A percentile compares a stretch with the other conserved stretches of the same genome.
Conservation (phyloP, 352 stramenopile genomes). For the Phytopythium cucurbitacearum region DNA sequence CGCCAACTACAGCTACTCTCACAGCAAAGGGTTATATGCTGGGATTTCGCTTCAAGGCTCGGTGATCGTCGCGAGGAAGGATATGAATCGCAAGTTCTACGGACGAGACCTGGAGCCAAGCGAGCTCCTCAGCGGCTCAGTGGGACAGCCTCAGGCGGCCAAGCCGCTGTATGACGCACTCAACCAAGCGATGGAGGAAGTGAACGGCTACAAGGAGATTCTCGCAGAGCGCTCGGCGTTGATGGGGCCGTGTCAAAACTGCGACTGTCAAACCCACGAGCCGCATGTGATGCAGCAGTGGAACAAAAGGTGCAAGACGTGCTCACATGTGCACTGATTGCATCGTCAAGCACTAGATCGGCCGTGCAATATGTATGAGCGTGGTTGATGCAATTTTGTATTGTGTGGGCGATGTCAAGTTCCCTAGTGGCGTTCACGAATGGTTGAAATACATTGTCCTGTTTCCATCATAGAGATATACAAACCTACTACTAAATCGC, state of each 20-base stretch:
- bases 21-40: constrained; percentile 88
- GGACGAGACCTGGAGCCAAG: constrained; percentile 50
- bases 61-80: constrained; percentile 73
- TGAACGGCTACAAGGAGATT: constrained; percentile 35
- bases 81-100: constrained; percentile 93
- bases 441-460: too few species aligned
- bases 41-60: constrained; percentile 88
- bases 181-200: constrained; percentile 31
- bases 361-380: neutral
- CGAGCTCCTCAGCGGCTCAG: constrained; percentile 35
- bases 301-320: constrained; percentile 67
- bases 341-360: constrained; percentile 1
- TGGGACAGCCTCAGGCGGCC: constrained; percentile 38
- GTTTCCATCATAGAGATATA: too few species aligned
- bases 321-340: constrained; percentile 40
- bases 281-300: constrained; percentile 38
- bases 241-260: constrained; percentile 39
- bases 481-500: too few species aligned
- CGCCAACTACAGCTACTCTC: constrained; percentile 89
- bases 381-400: neutral
- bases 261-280: constrained; percentile 38
- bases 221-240: constrained; percentile 25
- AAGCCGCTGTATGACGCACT: constrained; percentile 58
- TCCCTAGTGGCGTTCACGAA: too few species aligned
- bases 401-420: neutral